Conservation (phyloP, 2,329 filamentous ascomycete genomes). For the Hypomyces perniciosus region DNA sequence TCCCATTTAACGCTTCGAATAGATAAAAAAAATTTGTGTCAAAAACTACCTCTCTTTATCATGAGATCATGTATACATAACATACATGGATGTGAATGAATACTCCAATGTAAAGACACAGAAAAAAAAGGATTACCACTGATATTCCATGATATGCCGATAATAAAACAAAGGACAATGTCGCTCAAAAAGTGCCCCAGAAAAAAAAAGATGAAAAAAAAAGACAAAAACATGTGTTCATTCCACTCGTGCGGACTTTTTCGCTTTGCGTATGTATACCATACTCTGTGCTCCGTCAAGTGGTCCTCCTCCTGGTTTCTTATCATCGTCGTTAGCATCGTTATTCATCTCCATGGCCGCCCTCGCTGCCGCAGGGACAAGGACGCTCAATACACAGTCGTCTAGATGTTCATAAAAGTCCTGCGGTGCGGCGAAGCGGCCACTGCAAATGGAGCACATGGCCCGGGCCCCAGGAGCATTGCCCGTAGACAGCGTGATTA, state of each 20-base stretch:
- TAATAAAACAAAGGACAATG: background rate
- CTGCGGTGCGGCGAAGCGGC: slow-evolving; percentile 74
- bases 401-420: slow-evolving; percentile 97
- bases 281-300: slow-evolving; percentile 6
- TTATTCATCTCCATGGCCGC: slow-evolving; percentile 10
- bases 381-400: slow-evolving; percentile 55
- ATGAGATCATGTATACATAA: too few relatives aligned
- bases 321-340: slow-evolving; percentile 12
- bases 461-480: slow-evolving; percentile 49
- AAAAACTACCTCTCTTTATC: too few relatives aligned
- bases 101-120: too few relatives aligned
- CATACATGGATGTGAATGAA: too few relatives aligned
- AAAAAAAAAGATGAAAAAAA: background rate
- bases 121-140: too few relatives aligned
- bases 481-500: slow-evolving; percentile 10
- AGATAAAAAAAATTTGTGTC: too few relatives aligned
- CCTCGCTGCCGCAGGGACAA: slow-evolving; percentile 37
- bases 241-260: slow-evolving; percentile 7
- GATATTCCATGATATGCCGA: background rate
- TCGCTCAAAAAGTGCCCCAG: background rate
- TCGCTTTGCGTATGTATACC: slow-evolving; percentile 11
- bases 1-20: too few relatives aligned
- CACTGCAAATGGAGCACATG: slow-evolving; percentile 85
- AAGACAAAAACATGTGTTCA: background rate
- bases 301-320: background rate